Evolutionary conservation across 768 basidiomycete species (phyloP), one percentile per base, ranked within the genome.

Genomic region (Calocera viscosa): DNA sequence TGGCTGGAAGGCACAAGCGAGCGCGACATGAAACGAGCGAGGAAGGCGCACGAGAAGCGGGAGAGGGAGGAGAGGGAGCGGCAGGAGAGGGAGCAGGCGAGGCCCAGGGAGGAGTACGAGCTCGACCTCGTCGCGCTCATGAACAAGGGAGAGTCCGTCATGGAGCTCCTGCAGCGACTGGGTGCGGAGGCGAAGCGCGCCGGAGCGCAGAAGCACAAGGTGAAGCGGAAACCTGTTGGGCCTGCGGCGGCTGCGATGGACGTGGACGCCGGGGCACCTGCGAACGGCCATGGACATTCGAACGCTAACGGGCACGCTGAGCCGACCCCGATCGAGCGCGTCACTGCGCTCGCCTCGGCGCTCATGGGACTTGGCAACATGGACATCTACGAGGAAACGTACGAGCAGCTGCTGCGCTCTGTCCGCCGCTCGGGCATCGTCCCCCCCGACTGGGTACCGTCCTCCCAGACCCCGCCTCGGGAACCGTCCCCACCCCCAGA

Each of bases 1-100:
- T 99, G 96, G 96, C 89, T 99, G 84, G 90, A 93, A n/a, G 78
- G 77, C 33, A 70, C 94, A 38, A 88, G 87, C 72, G 93, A 95
- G 72, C 81, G 80, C 68, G 90, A 88, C 70, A 95, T 99, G 71
- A 89, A 88, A 77, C 81, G 82, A 69, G 94, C 95, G 26, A 77
- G 88, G 39, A 82, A 85, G 67, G 83, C 84, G 67, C 86, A 86
- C 70, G 91, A 93, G 71, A 84, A 83, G 71, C 76, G 82, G 69
- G 88, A 93, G 76, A 81, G 74, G 76, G 84, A 88, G 73, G 85
- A 83, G 73, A 80, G 85, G 68, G 78, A 82, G 71, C 85, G 85
- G 1, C 89, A 94, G 75, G 89, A 91, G 75, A 80, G 79, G 68
- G 90, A 93, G 72, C 75, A 89, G 1, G 79, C 86, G 30, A 85